Percentiles rank a stretch among this genome's conserved stretches.
Evolutionary conservation across 2,329 filamentous ascomycete genomes (phyloP).

Genomic region (Whalleya microplaca): DNA sequence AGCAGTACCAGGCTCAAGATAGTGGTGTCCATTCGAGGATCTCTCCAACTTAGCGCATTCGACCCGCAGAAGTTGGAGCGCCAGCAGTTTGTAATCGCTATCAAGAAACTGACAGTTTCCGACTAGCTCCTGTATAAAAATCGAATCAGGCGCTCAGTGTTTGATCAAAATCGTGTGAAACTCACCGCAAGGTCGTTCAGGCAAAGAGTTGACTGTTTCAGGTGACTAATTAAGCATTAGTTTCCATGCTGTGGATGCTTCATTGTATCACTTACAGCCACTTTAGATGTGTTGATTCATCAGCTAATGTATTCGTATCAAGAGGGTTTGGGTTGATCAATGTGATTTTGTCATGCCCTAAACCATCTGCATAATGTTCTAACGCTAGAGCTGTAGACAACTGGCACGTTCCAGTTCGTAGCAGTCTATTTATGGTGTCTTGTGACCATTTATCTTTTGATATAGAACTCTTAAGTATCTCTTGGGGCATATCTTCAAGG

Average conservation of each 20-base stretch:
- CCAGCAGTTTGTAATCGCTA: constrained; percentile 2
- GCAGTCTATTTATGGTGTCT: not conserved
- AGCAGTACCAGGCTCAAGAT: constrained; percentile 15
- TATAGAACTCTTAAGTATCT: not conserved
- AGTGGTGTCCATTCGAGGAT: constrained; percentile 6
- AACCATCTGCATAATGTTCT: constrained; percentile 10
- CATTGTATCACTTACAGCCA: constrained; percentile 6
- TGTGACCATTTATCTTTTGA: not conserved
- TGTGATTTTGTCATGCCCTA: constrained; percentile 11
- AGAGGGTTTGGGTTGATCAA: not conserved
- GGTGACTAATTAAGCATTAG: constrained; percentile 3
- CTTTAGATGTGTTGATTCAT: not conserved
- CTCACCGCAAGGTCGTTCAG: constrained; percentile 7
- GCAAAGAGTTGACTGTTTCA: constrained; percentile 8
- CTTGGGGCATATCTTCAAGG: not conserved
- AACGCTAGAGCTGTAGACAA: constrained; percentile 7
- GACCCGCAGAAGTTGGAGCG: constrained; percentile 4
- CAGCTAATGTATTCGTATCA: not conserved
- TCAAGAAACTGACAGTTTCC: constrained; percentile 6
- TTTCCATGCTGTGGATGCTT: not conserved
- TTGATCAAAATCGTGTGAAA: not conserved
- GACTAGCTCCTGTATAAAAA: constrained; percentile 4
- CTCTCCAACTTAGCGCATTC: constrained; percentile 13
- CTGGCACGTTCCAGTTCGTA: not conserved
- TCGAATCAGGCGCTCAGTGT: not conserved